Base-by-base conservation (phyloP, 352 stramenopile species). In the Phytophthora lateralis region DNA sequence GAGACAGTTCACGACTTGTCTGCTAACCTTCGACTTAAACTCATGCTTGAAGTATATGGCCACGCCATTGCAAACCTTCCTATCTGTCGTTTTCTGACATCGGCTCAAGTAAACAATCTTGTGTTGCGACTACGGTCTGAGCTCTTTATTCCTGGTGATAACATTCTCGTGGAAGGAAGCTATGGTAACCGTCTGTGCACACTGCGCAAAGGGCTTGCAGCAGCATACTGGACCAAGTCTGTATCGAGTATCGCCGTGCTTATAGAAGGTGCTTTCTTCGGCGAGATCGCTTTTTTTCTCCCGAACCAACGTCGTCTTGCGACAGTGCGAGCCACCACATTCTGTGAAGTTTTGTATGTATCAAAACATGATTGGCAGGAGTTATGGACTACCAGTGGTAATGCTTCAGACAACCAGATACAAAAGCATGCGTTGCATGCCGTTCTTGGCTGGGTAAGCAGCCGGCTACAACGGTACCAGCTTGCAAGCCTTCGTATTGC, bases 31-130 rank as follows among this genome's bases (percentile, higher is more conserved):
- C 75, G 75, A 1, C 54, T 90, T 1, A 71, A 85, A 26, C 65
- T 92, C 18, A 87, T 89, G 78, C 71, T 89, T n/a, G 79, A 92
- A 45, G 63, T 91, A 1, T 78, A 92, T 18, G 81, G 83, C 6
- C 46, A 63, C 6, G 67, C 67, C 9, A 71, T 92, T 15, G 68
- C 71, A 0, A 72, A 71, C 7, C 46, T 92, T 0, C 69, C 66
- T 8, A 85, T 92, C 24, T 68, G 71, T 10, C 72, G 66, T 4
- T 88, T 77, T 44, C 47, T 90, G 0, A 84, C 62, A 2, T 35
- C 73, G 4, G 60, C 69, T 2, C 76, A 89, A 41, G 55, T 90
- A 18, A 80, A 85, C 12, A 77, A 71, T 1, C 63, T 92, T 1
- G 77, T 71, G 1, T 47, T 88, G 18, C 71, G 80, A 1, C 50